These are phyloP conservation scores for Chlorella sp. DNA, from an alignment of 139 green algal genomes.

Conservation along the genomic window DNA sequence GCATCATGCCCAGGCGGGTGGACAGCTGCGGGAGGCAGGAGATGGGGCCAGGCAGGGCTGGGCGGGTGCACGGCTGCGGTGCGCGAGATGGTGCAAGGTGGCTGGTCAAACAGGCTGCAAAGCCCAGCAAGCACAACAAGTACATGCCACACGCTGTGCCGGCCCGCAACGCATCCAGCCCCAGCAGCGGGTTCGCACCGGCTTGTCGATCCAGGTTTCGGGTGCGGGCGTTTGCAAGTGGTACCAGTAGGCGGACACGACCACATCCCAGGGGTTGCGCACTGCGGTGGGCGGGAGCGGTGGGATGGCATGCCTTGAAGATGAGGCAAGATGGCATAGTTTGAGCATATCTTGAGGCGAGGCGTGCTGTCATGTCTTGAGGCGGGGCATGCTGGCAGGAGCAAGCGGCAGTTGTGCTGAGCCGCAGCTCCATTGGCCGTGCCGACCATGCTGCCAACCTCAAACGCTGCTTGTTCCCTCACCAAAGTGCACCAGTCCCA, in stretches of 20 bases:
- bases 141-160: neutral
- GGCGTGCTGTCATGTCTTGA: too few species aligned
- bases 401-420: too few species aligned
- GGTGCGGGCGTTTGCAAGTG: slow-evolving; percentile 23
- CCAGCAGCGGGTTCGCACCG: neutral
- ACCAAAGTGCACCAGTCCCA: slow-evolving; percentile 25
- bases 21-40: slow-evolving; percentile 1
- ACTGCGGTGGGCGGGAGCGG: neutral
- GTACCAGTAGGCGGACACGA: slow-evolving; percentile 23
- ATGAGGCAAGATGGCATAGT: too few species aligned
- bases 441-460: too few species aligned
- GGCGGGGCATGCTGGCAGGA: too few species aligned
- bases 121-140: too few species aligned
- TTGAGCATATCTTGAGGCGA: too few species aligned
- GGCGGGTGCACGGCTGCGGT: neutral
- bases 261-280: slow-evolving; percentile 14
- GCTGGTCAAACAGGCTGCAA: neutral
- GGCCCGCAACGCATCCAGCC: too few species aligned
- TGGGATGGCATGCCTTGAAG: too few species aligned
- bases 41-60: neutral
- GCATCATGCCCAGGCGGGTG: neutral
- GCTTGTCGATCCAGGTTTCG: slow-evolving; percentile 18
- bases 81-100: neutral
- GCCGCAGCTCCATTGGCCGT: too few species aligned
- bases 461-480: too few species aligned